Conservation (phyloP, 1,284 basidiomycete species). For the Papiliotrema fonsecae region DNA sequence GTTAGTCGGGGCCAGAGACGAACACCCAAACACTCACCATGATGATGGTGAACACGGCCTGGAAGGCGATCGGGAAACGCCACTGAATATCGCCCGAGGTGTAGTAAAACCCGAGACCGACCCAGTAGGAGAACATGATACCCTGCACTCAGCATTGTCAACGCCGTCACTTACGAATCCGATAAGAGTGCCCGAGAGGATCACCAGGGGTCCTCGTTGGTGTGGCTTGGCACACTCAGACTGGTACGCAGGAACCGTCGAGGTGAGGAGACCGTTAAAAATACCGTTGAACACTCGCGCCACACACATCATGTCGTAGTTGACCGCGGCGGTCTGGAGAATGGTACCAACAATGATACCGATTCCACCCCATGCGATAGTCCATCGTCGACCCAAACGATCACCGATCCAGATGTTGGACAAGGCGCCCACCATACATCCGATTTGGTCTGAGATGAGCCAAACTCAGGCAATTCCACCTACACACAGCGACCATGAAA, state of each 20-base stretch:
- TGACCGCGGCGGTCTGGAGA: slow-evolving; percentile 43
- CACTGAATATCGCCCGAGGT: slow-evolving; percentile 32
- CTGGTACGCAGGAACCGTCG: slow-evolving; percentile 46
- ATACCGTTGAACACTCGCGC: slow-evolving; percentile 48
- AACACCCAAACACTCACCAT: slow-evolving; percentile 4
- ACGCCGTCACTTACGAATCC: slow-evolving; percentile 17
- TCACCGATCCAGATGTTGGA: slow-evolving; percentile 46
- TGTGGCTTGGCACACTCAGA: slow-evolving; percentile 47
- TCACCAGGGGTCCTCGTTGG: slow-evolving; percentile 48
- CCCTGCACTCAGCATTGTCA: slow-evolving; percentile 8
- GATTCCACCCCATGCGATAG: slow-evolving; percentile 22
- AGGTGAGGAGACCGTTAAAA: slow-evolving; percentile 44
- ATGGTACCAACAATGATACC: slow-evolving; percentile 48
- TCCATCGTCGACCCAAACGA: slow-evolving; percentile 33
- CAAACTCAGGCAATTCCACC: not conserved
- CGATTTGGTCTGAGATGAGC: slow-evolving; percentile 34
- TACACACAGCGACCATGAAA: slow-evolving; percentile 40
- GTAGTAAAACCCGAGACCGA: slow-evolving; percentile 47
- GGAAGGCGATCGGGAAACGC: slow-evolving; percentile 47
- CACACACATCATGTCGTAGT: slow-evolving; percentile 47
- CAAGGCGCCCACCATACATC: slow-evolving; percentile 45
- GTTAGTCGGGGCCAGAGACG: slow-evolving; percentile 7
- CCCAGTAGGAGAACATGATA: slow-evolving; percentile 34
- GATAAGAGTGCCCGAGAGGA: slow-evolving; percentile 45
- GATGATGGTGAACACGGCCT: slow-evolving; percentile 26